Base-by-base conservation (phyloP, 106 monocot genomes). In the Dendrobium nobile region DNA sequence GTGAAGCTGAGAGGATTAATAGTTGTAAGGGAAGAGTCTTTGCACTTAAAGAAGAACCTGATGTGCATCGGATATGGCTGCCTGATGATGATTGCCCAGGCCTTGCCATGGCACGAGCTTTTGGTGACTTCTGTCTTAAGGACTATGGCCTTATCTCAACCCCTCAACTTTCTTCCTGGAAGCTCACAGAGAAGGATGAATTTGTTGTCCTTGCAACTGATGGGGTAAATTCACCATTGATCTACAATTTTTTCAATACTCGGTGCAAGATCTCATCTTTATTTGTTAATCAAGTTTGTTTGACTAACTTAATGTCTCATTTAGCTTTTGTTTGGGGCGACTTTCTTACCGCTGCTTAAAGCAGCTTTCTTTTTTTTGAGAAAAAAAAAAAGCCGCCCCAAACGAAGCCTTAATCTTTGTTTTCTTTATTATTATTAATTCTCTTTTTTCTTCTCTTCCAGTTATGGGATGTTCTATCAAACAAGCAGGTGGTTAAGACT, bases 401-500 rank as follows among this genome's bases (percentile, higher is more conserved):
- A 31, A 31, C 31, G 31, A 31, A 31, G 0, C 31, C 31, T 31
- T 31, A 31, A 31, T 31, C 31, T 31, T 1, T 31, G 31, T 31
- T 27, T 27, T 27, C 27, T 27, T 27, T 27, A 27, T 27, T 31
- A 31, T 8, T n/a, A 7, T 67, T 24, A 67, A 27, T 67, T 28
- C 2, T 28, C 1, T 67, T 70, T 11, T 37, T 24, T 2, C 15
- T 70, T 9, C 55, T 76, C 31, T 47, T 79, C 42, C 47, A 93
- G 92, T 75, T 93, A 41, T 93, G 92, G 92, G 92, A 93, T 78
- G 92, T 88, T 37, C 75, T 93, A 33, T 87, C 92, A 20, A 93
- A 90, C 78, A 80, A 85, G 75, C 86, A 93, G 31, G 90, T 90
- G 13, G 48, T 86, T 5, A 87, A 85, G 78, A 93, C 85, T 3